Base-by-base conservation (phyloP, 257 asterid genomes). In the Craterostigma plantagineum region DNA sequence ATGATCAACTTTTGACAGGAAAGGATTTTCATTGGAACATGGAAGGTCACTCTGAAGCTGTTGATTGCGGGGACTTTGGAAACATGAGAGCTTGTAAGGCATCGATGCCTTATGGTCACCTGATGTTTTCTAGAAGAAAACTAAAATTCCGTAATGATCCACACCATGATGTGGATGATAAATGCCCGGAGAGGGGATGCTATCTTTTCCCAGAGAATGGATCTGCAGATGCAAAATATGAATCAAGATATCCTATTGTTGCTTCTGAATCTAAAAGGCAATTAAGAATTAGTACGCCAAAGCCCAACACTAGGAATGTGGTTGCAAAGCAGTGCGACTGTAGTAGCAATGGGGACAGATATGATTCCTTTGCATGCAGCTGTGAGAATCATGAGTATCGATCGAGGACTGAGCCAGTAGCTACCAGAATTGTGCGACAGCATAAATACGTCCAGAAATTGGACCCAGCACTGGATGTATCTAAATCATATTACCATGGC, bases 401-500 rank as follows among this genome's bases (percentile, higher is more conserved):
- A 51, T 62, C 75, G 33, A 81, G 79, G 64, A 59, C 65, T 14
- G 91, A 71, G 54, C 62, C 64, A 46, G 46, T n/a, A n/a, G n/a
- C 38, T 39, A 40, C 64, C 40, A 65, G 82, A 63, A 60, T 50
- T 27, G 76, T 34, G 16, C 63, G 63, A 52, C 84, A 69, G 34
- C 65, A 69, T 30, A 77, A 65, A 53, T 61, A 56, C 45, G 60
- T 50, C 13, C 60, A 46, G 52, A 75, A 67, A 70, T 46, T 60
- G 33, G 77, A 75, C 48, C 48, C 78, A 37, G 59, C 63, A 34
- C 50, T 67, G 33, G 93, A 82, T 61, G 45, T 67, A 42, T 66
- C 81, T 50, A 87, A 77, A 49, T 76, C 92, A 10, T 77, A 68
- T 60, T 61, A 64, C 52, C 72, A 75, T n/a, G 63, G 70, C 46